These are phyloP conservation scores for Talaromyces sp. DNA, from an alignment of 2,329 filamentous ascomycete genomes.

Conservation along the genomic window DNA sequence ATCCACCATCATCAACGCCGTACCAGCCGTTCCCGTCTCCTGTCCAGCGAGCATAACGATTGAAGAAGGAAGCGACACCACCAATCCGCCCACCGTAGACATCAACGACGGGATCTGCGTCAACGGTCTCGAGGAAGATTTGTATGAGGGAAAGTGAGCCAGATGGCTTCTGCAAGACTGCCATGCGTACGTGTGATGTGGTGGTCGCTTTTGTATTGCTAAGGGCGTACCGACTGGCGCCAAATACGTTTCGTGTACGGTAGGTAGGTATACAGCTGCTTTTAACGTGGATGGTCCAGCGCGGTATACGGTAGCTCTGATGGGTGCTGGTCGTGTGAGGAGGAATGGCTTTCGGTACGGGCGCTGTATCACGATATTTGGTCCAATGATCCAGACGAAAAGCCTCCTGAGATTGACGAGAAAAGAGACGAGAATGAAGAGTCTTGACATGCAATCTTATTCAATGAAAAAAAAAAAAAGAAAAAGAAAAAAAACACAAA, in stretches of 20 bases:
- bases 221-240: neutral
- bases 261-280: neutral
- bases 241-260: neutral
- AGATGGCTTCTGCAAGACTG: conserved; percentile 1
- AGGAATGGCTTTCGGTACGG: neutral
- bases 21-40: neutral
- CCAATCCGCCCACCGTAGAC: neutral
- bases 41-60: neutral
- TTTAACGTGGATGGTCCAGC: neutral
- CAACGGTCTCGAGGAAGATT: neutral
- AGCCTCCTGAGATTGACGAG: neutral
- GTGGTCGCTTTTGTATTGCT: conserved; percentile 1
- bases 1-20: neutral
- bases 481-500: neutral
- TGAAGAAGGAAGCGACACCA: neutral
- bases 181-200: neutral
- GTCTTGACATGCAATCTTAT: neutral
- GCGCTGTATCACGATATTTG: neutral
- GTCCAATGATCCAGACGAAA: neutral
- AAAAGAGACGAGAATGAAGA: neutral
- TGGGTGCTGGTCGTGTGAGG: neutral
- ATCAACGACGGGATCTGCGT: neutral
- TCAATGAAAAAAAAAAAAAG: neutral
- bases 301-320: neutral
- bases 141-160: neutral